Conservation (phyloP, 1,284 basidiomycete species). For the Moesziomyces parantarcticus region DNA sequence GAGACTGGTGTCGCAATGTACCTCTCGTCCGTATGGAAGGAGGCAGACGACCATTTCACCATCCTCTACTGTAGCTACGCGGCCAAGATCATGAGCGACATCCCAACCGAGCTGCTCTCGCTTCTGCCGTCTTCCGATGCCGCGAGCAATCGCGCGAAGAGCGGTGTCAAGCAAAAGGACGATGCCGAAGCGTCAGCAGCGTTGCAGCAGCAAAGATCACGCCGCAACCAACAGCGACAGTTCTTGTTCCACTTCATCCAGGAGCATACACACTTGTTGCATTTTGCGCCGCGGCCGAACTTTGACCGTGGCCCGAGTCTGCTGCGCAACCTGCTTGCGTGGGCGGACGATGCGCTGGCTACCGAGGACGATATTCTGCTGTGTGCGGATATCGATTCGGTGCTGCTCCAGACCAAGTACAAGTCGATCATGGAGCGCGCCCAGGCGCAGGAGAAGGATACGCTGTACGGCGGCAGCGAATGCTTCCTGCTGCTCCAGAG, state of each 20-base stretch:
- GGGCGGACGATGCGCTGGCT: slow-evolving; percentile 32
- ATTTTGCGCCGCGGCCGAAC: slow-evolving; percentile 49
- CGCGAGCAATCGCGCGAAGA: slow-evolving; percentile 5
- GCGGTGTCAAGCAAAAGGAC: slow-evolving; percentile 4
- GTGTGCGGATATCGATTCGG: slow-evolving; percentile 48
- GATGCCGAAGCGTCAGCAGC: slow-evolving; percentile 4
- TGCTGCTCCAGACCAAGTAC: slow-evolving; percentile 49
- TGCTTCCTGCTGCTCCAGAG: slow-evolving; percentile 45
- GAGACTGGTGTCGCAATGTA: slow-evolving; percentile 49
- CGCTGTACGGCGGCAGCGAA: slow-evolving; percentile 35
- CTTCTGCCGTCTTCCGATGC: slow-evolving; percentile 21
- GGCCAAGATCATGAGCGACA: slow-evolving; percentile 51
- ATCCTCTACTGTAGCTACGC: slow-evolving; percentile 51
- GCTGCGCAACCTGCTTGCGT: slow-evolving; percentile 38
- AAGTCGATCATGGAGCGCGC: slow-evolving; percentile 50
- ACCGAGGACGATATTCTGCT: slow-evolving; percentile 44
- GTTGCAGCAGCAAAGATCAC: slow-evolving; percentile 15
- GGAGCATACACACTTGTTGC: slow-evolving; percentile 45
- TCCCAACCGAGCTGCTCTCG: slow-evolving; percentile 40
- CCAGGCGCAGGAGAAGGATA: slow-evolving; percentile 42
- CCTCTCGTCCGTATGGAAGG: slow-evolving; percentile 50
- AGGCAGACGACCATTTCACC: slow-evolving; percentile 47
- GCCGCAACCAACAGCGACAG: slow-evolving; percentile 37
- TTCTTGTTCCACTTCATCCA: slow-evolving; percentile 54
- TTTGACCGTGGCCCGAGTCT: slow-evolving; percentile 43